Evolutionary conservation across 108 stramenopile species (phyloP), one percentile per base, ranked within the genome.

Genomic region (Pseudonitzschia pungens): DNA sequence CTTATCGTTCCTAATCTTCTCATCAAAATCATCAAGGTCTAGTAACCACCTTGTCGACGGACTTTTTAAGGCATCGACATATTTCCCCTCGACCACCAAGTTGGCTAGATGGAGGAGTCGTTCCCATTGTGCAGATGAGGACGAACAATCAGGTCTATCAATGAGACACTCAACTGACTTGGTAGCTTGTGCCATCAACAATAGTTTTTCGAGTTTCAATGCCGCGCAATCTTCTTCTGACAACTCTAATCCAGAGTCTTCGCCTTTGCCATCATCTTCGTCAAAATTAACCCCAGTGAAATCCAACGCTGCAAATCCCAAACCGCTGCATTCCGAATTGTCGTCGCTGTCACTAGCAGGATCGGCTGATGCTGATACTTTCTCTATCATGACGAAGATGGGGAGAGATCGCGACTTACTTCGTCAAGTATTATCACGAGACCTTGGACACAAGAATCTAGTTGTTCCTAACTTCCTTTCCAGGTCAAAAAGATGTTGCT

Each of bases 201-300:
- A 48, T 42, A 44, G 33, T 52, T 58, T 43, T 60, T 76, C 53
- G 66, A 36, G 24, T 71, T 78, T 66, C 31, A 85, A 56, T 59
- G 73, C 57, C 62, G 67, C 51, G 21, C 76, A 26, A 27, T 67
- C 66, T 44, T 67, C 66, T 36, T 67, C 66, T 15, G 66, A 74
- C 27, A 73, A 65, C 9, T 55, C 10, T 1, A 26, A 22, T 2
- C 22, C 24, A 24, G 24, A 2, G 33, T 57, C 11, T 20, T 82
- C 73, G n/a, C 73, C 71, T 12, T 15, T 63, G 0, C 27, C 12
- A 36, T 62, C 40, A 53, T 72, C 58, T 29, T 70, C 85, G 70
- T 78, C 87, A 84, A 92, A 92, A 58, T 92, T 74, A 5, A 92
- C 92, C 8, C 89, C 92, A 48, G 73, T 32, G 48, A 90, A 82